Evolutionary conservation across 2,329 filamentous ascomycete genomes (phyloP).

Genomic region (Fusarium miscanthi): DNA sequence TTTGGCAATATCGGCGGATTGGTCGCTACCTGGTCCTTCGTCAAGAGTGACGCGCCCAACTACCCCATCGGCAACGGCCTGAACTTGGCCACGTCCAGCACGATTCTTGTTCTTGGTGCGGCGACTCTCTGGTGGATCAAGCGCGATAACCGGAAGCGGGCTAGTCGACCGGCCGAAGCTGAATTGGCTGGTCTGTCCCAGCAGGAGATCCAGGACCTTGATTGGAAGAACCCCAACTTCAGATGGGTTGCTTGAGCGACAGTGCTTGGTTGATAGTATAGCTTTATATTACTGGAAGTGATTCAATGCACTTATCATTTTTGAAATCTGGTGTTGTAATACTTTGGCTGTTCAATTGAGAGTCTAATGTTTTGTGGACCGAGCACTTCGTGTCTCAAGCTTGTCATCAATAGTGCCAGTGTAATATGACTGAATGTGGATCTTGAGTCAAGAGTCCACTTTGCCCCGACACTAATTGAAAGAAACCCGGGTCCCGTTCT

Average conservation of each 20-base stretch:
- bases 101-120: conserved; percentile 60
- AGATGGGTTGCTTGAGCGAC: conserved; percentile 57
- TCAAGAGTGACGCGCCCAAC: conserved; percentile 70
- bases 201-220: conserved; percentile 67
- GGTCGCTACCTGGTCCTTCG: conserved; percentile 71
- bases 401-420: not conserved
- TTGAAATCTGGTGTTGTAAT: not conserved
- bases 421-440: not conserved
- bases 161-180: conserved; percentile 44
- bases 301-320: rapidly evolving
- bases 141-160: conserved; percentile 64
- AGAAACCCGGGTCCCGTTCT: not conserved
- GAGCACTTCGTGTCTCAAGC: not conserved
- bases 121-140: conserved; percentile 69
- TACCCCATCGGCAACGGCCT: conserved; percentile 77
- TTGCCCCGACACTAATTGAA: not conserved
- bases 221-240: conserved; percentile 75
- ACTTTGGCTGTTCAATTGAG: too few species aligned
- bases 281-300: not conserved
- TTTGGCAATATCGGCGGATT: conserved; percentile 76
- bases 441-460: not conserved
- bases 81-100: conserved; percentile 68
- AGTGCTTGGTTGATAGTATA: not conserved
- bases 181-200: conserved; percentile 65
- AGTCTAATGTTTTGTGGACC: not conserved